Base-by-base conservation (phyloP, 1,139 yeast species). In the Lodderomyces parapsilosis region DNA sequence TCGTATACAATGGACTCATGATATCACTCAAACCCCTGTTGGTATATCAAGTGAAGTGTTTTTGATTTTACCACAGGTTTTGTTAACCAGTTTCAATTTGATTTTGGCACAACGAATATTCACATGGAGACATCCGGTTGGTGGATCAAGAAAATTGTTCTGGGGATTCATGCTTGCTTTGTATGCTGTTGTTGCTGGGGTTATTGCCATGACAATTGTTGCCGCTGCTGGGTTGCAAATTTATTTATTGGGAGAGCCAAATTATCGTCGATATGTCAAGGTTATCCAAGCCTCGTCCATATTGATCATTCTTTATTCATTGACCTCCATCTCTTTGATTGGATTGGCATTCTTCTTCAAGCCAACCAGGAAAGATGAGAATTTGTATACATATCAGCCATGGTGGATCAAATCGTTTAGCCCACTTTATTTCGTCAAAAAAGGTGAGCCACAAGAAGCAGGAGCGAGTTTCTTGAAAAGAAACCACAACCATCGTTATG, bases 51-150 rank as follows among this genome's bases (percentile, higher is more conserved):
- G 84, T 27, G 80, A 76, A 40, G 80, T 85, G 24, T 75, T 86
- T 46, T 60, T 77, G 38, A 73, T 83, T 48, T 63, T 83, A 47
- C 84, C 81, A 19, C 69, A 81, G 6, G 76, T 82, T 40, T 54
- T 81, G 14, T 55, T 83, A 36, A 78, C 80, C 19, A 74, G 84
- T 1, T 67, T 78, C 51, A 82, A 83, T 56, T 74, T 85, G 61
- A 76, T 84, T 36, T 66, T 86, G 47, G 90, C 90, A 4, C 93
- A 86, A 59, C 74, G 95, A 53, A 71, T 86, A 37, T 86, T 85
- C 64, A n/a, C n/a, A n/a, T n/a, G n/a, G n/a, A n/a, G n/a, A n/a
- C n/a, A n/a, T n/a, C n/a, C n/a, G n/a, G n/a, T 81, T 39, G 79
- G 86, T 24, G 94, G 93, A 43, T 72, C 81, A 19, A 61, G 78